phyloP scores from a whole-genome alignment of 73 alveolate genomes.

The Effrenium voratum region DNA sequence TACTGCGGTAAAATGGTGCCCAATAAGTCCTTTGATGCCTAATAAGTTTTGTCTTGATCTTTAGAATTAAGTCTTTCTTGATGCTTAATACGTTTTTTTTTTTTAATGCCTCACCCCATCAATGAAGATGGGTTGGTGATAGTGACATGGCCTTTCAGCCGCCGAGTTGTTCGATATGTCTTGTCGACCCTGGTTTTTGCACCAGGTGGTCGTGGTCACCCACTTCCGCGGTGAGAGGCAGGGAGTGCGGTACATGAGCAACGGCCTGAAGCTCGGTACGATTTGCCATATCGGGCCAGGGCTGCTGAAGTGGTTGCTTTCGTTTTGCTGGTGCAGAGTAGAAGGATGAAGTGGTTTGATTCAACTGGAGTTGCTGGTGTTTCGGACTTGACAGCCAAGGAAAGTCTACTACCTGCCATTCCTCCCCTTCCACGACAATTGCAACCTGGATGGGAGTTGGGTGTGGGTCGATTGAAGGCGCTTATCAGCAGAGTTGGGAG shows the following conservation, averaged over 20 bases:
- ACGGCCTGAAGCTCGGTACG: constrained; percentile 98
- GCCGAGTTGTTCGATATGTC: no score
- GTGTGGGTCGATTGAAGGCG: no score
- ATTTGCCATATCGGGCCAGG: constrained; percentile 18
- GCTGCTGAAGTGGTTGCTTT: neutral
- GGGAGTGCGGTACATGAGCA: constrained; percentile 99
- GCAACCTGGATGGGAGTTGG: no score
- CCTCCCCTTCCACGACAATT: constrained; percentile 95
- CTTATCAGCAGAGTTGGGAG: no score
- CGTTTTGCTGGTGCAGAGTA: no score
- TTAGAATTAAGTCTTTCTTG: no score
- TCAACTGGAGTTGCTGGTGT: neutral
- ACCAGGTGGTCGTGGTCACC: constrained; percentile 97
- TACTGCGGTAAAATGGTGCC: no score
- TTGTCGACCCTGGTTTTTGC: constrained; percentile 32
- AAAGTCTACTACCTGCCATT: constrained; percentile 96
- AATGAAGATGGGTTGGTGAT: neutral
- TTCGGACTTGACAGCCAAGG: neutral
- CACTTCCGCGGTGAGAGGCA: constrained; percentile 97
- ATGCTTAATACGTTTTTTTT: neutral
- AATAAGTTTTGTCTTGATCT: no score
- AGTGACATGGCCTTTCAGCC: no score
- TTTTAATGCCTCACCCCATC: neutral
- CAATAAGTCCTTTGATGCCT: no score
- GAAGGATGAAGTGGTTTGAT: neutral